Evolutionary conservation across 2,329 filamentous ascomycete genomes (phyloP), one percentile per base, ranked within the genome.

Genomic region (Scedosporium dehoogii): DNA sequence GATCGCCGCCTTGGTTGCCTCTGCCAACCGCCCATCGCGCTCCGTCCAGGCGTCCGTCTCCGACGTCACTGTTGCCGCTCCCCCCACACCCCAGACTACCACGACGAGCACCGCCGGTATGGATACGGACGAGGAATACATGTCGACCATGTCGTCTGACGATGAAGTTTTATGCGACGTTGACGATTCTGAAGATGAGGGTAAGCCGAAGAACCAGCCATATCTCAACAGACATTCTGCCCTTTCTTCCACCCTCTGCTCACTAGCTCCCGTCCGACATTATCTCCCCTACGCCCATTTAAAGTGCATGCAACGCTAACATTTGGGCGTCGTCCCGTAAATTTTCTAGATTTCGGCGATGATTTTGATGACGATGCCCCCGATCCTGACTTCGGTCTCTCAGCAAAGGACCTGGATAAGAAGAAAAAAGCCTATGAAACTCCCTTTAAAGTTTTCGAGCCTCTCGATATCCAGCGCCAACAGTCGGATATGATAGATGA

Each of bases 101-200:
- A 63, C 42, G 29, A 56, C 73, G n/a, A 71, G 72, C 23, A 80
- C 76, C 60, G 78, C 78, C 73, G 84, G 79, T 66, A 97, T 97
- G 92, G 92, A 96, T 78, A 97, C 92, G 7, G 93, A 97, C 69
- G 92, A 97, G 71, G 93, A 97, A 64, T 92, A 92, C 74, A 89
- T 94, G 83, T 96, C 90, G 69, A 86, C 87, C 71, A 81, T 87
- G 69, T 93, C 90, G 51, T 96, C 89, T 71, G 64, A 70, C 67
- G 88, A 87, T 62, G 87, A 90, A 66, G 84, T 91, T 64, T 82
- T 88, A 73, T 83, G 89, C 66, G 89, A 92, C 64, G 59, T 62
- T 6, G 60, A 60, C 23, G 48, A 18, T 9, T 65, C 64, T 10
- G 64, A 48, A 12, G 64, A 65, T 14, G 64, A 65, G n/a, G 62